Base-by-base conservation (phyloP, 2,329 filamentous ascomycete genomes). In the Cladosporium sp. region DNA sequence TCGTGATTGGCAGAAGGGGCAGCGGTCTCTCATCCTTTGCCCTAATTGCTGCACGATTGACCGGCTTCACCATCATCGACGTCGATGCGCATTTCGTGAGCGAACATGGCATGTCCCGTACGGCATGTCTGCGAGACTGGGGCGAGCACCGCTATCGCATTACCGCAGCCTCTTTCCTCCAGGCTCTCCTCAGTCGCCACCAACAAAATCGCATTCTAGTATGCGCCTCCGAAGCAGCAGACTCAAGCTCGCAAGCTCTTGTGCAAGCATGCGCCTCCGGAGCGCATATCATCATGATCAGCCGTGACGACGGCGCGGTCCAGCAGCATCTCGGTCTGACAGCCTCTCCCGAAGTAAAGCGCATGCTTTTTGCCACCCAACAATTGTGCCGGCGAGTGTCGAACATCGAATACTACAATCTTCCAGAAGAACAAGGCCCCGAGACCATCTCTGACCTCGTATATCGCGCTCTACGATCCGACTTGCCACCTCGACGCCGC, bases 1-100 rank as follows among this genome's bases (percentile, higher is more conserved):
- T 61, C 28, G n/a, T 61, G 38, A 28, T 61, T 14, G 59, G 59
- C 41, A 41, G 30, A 12, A 49, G 59, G 28, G 59, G 59, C 28
- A 61, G 59, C 8, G 59, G 59, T 24, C 59, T 61, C 10, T 61
- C 59, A 3, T 61, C 59, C 1, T 47, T 61, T 34, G 59, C 59
- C 6, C 41, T 61, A n/a, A 61, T 61, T 41, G 41, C 59, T 14
- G 38, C 59, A 18, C 28, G 47, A 51, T 30, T 47, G 24, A 30
- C 41, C 2, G 38, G 59, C n/a, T 61, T 61, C 44, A 28, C 28
- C 3, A 28, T 61, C 26, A n/a, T 61, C 28, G 41, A 61, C 6
- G 41, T 61, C 4, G 41, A 61, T 34, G 41, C 59, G 8, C 41
- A 26, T 14, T 61, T 61, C 15, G 59, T 47, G 4, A 14, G 26